These are phyloP conservation scores for Aurifilum marmelostoma DNA, from an alignment of 2,329 filamentous ascomycete genomes.

Conservation along the genomic window DNA sequence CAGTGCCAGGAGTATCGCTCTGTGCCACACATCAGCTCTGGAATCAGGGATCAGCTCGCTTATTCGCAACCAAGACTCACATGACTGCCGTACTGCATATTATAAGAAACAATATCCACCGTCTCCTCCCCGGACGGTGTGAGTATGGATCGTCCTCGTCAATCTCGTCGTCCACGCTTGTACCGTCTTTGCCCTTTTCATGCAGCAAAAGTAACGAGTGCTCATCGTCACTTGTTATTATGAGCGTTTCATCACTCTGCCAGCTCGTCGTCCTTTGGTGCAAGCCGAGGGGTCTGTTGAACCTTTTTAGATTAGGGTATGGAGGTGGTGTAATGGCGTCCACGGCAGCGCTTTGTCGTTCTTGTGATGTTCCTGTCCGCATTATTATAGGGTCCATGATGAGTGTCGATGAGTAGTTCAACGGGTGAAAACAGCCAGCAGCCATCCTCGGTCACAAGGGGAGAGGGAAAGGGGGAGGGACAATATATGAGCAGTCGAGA, in stretches of 20 bases:
- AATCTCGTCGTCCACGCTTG: background rate
- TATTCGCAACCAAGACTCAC: constrained; percentile 13
- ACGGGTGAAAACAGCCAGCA: background rate
- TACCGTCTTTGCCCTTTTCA: background rate
- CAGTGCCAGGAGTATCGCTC: constrained; percentile 22
- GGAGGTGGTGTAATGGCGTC: background rate
- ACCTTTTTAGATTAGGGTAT: background rate
- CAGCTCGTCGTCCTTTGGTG: constrained; percentile 16
- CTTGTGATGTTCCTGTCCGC: background rate
- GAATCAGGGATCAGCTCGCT: background rate
- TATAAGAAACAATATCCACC: constrained; percentile 7
- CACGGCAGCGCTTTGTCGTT: background rate
- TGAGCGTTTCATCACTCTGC: constrained; percentile 22
- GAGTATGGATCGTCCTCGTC: constrained; percentile 2
- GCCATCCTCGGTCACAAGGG: background rate
- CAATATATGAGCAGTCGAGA: background rate
- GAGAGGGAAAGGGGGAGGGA: background rate
- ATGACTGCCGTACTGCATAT: background rate
- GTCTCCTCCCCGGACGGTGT: constrained; percentile 10
- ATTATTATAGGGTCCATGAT: background rate
- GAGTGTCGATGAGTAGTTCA: background rate
- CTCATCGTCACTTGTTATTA: constrained; percentile 2
- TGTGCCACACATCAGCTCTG: constrained; percentile 6
- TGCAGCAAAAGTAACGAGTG: background rate
- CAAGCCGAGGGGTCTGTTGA: constrained; percentile 1